phyloP scores from a whole-genome alignment of 1,284 basidiomycete species.

The Irpex sp. region DNA sequence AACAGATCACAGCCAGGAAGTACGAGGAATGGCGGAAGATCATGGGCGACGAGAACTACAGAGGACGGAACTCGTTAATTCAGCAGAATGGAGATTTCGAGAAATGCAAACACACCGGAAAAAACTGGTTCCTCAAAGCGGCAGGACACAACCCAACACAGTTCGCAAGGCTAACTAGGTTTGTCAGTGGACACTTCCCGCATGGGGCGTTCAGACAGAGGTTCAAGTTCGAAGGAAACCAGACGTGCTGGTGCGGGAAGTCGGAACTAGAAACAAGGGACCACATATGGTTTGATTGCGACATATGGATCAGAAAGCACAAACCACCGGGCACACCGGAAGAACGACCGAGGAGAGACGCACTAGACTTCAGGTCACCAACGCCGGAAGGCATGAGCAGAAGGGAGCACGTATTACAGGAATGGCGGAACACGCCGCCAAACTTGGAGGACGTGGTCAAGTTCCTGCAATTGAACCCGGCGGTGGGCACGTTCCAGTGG shows the following conservation, averaged over 20 bases:
- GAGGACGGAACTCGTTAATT: no score
- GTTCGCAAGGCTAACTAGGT: neutral
- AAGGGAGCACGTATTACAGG: no score
- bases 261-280: neutral
- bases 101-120: neutral
- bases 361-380: no score
- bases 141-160: neutral
- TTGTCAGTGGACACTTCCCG: constrained; percentile 1
- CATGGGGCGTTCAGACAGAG: neutral
- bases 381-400: no score
- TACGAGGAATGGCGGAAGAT: no score
- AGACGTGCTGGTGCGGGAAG: neutral
- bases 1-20: no score
- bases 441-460: no score
- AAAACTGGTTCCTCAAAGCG: neutral
- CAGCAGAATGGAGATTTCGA: no score
- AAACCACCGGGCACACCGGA: neutral
- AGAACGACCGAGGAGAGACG: neutral
- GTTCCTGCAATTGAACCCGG: no score
- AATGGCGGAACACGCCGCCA: no score
- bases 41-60: no score
- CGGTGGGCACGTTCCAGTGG: no score
- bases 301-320: neutral
- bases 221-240: neutral
- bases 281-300: constrained; percentile 2